Conservation (phyloP, 2,329 filamentous ascomycete species). For the Akanthomyces uredinophilus region DNA sequence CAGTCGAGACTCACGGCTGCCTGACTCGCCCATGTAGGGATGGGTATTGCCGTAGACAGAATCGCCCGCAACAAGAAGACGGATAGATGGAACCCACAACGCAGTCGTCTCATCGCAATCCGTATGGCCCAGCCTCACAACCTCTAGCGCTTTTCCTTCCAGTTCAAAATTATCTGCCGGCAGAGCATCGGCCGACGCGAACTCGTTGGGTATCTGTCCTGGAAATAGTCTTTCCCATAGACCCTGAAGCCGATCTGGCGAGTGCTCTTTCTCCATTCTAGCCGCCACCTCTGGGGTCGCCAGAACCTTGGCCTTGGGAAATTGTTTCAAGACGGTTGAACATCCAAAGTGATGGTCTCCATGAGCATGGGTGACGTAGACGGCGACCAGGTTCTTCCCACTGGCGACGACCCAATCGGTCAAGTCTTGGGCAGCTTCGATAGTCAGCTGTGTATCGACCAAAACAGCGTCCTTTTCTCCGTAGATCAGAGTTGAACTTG, state of each 20-base stretch:
- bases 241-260: neutral
- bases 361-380: neutral
- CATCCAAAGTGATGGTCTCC: neutral
- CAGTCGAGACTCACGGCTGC: neutral
- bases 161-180: neutral
- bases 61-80: neutral
- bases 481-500: neutral
- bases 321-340: neutral
- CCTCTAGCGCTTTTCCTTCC: neutral
- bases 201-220: neutral
- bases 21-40: neutral
- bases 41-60: neutral
- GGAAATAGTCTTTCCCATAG: neutral
- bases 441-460: neutral
- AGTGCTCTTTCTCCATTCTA: neutral
- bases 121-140: neutral
- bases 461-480: neutral
- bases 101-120: neutral
- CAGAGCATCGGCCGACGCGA: neutral
- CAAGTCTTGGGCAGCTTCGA: neutral
- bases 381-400: neutral
- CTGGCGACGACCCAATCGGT: neutral
- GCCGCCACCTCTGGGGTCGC: neutral
- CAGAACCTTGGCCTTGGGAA: neutral
- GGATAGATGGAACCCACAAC: neutral